Conservation (phyloP, 345 rosid genomes). For the Dipteronia dyeriana region DNA sequence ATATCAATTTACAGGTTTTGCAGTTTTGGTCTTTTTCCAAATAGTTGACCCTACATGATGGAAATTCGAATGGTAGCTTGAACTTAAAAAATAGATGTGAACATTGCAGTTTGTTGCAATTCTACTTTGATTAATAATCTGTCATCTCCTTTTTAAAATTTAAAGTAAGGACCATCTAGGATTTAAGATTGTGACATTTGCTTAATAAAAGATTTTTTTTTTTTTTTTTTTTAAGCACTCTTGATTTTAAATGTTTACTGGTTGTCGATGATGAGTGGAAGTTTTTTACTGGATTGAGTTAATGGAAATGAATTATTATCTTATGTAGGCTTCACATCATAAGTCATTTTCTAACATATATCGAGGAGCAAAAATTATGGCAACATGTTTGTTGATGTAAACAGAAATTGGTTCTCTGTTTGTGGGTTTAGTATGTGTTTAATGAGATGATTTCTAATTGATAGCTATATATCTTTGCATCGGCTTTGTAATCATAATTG, state of each 20-base stretch:
- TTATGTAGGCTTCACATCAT: not conserved
- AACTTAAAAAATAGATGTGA: not conserved
- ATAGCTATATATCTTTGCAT: not conserved
- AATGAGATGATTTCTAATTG: not conserved
- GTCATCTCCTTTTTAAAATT: not conserved
- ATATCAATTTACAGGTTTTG: not conserved
- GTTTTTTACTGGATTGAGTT: not conserved
- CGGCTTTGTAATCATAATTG: not conserved
- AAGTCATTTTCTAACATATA: not conserved
- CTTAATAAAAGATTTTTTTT: not conserved
- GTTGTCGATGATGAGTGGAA: not conserved
- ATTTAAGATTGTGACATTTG: conserved; percentile 4
- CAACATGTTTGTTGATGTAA: not conserved
- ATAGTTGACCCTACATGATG: not conserved
- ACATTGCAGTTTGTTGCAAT: not conserved
- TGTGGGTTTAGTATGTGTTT: not conserved
- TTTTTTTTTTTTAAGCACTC: not conserved
- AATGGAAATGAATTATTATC: not conserved
- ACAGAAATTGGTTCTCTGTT: not conserved
- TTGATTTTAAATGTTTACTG: not conserved
- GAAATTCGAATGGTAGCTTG: not conserved
- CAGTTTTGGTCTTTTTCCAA: not conserved
- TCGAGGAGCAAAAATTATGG: not conserved
- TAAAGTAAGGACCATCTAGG: not conserved
- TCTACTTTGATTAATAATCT: not conserved